These are phyloP conservation scores for Bullera alba DNA, from an alignment of 768 basidiomycete species.

Conservation along the genomic window DNA sequence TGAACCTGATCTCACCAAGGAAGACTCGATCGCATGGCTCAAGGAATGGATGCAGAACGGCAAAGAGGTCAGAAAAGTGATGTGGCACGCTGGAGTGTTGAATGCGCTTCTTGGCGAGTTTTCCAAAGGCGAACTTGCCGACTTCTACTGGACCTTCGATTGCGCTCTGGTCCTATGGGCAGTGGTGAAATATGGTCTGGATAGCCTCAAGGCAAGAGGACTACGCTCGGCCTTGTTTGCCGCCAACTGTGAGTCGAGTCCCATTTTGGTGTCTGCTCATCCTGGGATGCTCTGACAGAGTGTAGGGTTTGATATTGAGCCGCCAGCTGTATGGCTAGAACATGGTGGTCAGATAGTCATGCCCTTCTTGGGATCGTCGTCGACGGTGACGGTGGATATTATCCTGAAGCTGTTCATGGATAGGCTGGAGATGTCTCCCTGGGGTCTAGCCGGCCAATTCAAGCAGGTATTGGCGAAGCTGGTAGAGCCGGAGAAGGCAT, in stretches of 20 bases:
- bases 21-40: conserved; percentile 23
- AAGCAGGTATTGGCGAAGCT: conserved; percentile 27
- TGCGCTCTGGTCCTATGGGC: conserved; percentile 37
- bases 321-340: conserved; percentile 25
- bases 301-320: conserved; percentile 32
- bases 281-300: conserved; percentile 1
- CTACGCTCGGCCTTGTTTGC: conserved; percentile 23
- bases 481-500: conserved; percentile 21
- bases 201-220: conserved; percentile 7
- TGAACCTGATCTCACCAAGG: conserved; percentile 29
- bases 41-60: conserved; percentile 23
- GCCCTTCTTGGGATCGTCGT: conserved; percentile 27
- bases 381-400: conserved; percentile 10
- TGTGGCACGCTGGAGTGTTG: conserved; percentile 33
- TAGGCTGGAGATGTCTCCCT: conserved; percentile 24
- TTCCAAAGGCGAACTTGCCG: conserved; percentile 25
- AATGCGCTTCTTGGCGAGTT: conserved; percentile 31
- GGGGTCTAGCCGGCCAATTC: conserved; percentile 30
- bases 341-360: conserved; percentile 28
- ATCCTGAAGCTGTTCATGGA: conserved; percentile 27
- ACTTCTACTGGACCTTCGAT: conserved; percentile 37
- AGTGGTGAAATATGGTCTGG: conserved; percentile 24
- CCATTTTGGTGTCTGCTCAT: background rate
- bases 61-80: conserved; percentile 17
- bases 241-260: conserved; percentile 28